Evolutionary conservation across 176 grass and related monocot genomes (phyloP).

Genomic region (Avena eriantha): DNA sequence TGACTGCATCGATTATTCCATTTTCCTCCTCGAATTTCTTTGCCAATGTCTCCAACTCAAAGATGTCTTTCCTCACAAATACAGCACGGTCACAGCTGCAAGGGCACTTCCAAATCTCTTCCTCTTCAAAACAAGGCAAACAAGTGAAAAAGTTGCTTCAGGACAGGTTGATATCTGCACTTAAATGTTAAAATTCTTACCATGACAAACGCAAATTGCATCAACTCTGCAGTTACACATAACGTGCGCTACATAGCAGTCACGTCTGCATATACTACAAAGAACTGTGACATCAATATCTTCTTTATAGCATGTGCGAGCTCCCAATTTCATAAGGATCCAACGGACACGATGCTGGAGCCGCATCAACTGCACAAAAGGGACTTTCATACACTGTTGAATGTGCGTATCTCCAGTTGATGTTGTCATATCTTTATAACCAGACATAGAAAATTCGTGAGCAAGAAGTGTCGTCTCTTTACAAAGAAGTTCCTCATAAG

Average conservation of each 20-base stretch:
- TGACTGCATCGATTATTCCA: conserved; percentile 42
- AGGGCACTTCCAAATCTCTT: conserved; percentile 69
- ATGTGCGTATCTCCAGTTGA: conserved; percentile 41
- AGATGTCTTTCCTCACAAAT: conserved; percentile 77
- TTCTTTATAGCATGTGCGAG: conserved; percentile 57
- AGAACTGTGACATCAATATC: conserved; percentile 53
- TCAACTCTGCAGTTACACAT: conserved; percentile 78
- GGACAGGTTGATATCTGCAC: conserved; percentile 24
- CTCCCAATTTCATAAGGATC: conserved; percentile 66
- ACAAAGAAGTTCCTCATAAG: conserved; percentile 95
- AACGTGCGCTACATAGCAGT: conserved; percentile 89
- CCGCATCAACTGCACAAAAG: conserved; percentile 88
- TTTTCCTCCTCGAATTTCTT: conserved; percentile 67
- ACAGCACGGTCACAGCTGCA: conserved; percentile 63
- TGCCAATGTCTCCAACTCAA: conserved; percentile 67
- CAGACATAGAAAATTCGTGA: conserved; percentile 40
- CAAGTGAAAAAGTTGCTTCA: conserved; percentile 40
- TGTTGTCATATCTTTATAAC: conserved; percentile 18
- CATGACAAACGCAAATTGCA: conserved; percentile 87
- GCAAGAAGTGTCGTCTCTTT: conserved; percentile 66
- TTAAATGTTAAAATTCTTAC: conserved; percentile 55
- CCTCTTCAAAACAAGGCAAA: conserved; percentile 67
- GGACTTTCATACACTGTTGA: conserved; percentile 52
- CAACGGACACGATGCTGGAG: conserved; percentile 63
- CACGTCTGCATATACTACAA: conserved; percentile 78